Percentiles rank a stretch among this genome's conserved stretches.
Conservation (phyloP, 2,329 filamentous ascomycete species). For the Xylogone sp. region DNA sequence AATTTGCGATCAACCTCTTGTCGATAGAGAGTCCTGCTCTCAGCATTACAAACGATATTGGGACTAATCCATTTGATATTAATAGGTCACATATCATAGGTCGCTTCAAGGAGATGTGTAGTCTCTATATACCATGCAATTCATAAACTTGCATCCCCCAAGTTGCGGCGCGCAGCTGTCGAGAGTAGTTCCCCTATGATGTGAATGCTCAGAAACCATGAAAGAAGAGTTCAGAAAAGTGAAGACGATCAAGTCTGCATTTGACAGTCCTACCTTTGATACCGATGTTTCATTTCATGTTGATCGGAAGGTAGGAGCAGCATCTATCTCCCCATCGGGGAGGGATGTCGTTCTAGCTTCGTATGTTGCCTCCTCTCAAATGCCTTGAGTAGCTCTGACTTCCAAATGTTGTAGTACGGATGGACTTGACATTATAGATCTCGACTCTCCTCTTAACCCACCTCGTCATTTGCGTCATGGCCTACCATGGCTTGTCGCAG, state of each 20-base stretch:
- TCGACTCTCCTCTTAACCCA: conserved; percentile 84
- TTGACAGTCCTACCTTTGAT: conserved; percentile 84
- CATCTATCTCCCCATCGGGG: conserved; percentile 88
- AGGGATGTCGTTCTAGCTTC: conserved; percentile 88
- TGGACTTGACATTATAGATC: conserved; percentile 85
- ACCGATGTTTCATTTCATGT: conserved; percentile 81
- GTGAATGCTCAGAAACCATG: conserved; percentile 7
- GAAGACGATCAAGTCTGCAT: conserved; percentile 63
- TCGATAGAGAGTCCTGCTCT: neutral
- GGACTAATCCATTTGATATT: no score
- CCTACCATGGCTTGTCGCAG: conserved; percentile 89
- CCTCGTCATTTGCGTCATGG: conserved; percentile 83
- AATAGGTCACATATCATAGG: neutral
- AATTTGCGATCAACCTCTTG: neutral
- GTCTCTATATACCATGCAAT: conserved; percentile 13
- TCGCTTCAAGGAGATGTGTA: neutral
- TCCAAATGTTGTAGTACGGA: conserved; percentile 48
- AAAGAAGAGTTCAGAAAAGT: conserved; percentile 44
- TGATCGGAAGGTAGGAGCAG: conserved; percentile 70
- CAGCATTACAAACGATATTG: no score
- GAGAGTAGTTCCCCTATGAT: neutral
- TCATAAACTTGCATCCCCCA: conserved; percentile 10
- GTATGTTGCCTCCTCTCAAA: conserved; percentile 26
- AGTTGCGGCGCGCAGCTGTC: conserved; percentile 12
- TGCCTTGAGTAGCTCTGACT: conserved; percentile 5